A percentile compares a stretch with the other conserved stretches of the same genome.
Conservation (phyloP, 306 rosid genomes). For the Cucumis hystrix region DNA sequence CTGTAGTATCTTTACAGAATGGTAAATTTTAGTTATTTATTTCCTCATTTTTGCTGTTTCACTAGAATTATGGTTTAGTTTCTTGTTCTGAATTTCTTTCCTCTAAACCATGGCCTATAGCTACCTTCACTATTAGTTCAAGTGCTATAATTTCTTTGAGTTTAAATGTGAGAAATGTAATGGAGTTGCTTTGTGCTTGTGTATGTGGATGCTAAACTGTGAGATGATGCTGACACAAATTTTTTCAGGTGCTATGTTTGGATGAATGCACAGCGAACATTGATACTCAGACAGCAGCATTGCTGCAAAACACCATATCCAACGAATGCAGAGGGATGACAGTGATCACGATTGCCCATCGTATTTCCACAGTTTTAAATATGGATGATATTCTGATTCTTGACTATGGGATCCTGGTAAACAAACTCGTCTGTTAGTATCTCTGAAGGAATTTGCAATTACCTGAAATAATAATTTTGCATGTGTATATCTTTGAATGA, state of each 20-base stretch:
- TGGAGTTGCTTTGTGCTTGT: neutral
- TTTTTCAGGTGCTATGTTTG: constrained; percentile 74
- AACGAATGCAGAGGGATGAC: constrained; percentile 72
- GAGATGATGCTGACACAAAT: neutral
- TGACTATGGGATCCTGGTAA: constrained; percentile 78
- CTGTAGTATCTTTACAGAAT: too few species aligned
- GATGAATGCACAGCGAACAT: constrained; percentile 95
- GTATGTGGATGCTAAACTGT: neutral
- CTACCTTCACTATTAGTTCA: neutral
- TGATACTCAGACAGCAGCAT: constrained; percentile 73
- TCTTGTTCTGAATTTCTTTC: neutral
- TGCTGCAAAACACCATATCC: constrained; percentile 62
- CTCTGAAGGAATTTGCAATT: neutral
- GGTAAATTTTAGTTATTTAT: neutral
- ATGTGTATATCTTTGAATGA: neutral
- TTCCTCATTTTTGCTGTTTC: neutral
- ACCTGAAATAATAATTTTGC: neutral
- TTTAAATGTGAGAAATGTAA: neutral
- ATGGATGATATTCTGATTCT: constrained; percentile 75
- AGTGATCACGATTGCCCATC: constrained; percentile 85
- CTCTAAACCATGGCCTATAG: neutral
- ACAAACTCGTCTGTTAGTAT: neutral
- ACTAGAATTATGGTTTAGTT: neutral
- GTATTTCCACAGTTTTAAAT: constrained; percentile 71
- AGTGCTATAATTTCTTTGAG: neutral